Base-by-base conservation (phyloP, 768 basidiomycete species). In the Cyclocybe cylindracea region DNA sequence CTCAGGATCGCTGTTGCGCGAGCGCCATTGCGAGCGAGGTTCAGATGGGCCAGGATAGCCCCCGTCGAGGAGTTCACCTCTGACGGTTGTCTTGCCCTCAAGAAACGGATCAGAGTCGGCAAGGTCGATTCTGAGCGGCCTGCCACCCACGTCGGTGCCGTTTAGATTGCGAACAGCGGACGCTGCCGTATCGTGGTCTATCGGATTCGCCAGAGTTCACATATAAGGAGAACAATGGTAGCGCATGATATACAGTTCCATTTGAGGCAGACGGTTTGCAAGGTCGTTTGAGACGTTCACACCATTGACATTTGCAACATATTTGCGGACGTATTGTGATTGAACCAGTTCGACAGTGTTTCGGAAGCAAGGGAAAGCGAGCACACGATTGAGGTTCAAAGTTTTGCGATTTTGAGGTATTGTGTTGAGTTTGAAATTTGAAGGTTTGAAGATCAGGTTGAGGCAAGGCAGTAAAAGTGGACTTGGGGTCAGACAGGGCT, bases 161-260 rank as follows among this genome's bases (percentile, higher is more conserved):
- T 97, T 94, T 44, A 99, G 82, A 65, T 98, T 99, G 62, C 97
- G 87, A 11, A 99, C 93, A 43, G 97, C 97, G 45, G 94, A 96
- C 19, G 84, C 71, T 6, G 97, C 97, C 18, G 97, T 98, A 70
- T 97, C 95, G 68, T 96, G 91, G 70, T 99, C 97, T 90, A 51
- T 53, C 52, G 46, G 46, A 14, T 33, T 33, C 39, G 47, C 13
- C 11, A n/a, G 38, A 42, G 13, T 46, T 45, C 49, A 52, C 60
- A 48, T 55, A 55, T 24, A 45, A 37, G 32, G 48, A 45, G 48
- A 36, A 24, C 50, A 41, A 50, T 50, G 45, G 46, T 44, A 19
- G 47, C 33, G 42, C 31, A 42, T 31, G 44, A 35, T 24, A 18
- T 50, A 44, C 43, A 9, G 38, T 14, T 39, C 11, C 33, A 24